Base-by-base conservation (phyloP, 192 early-diverging fungal species). In the Backusella mclennaniae region DNA sequence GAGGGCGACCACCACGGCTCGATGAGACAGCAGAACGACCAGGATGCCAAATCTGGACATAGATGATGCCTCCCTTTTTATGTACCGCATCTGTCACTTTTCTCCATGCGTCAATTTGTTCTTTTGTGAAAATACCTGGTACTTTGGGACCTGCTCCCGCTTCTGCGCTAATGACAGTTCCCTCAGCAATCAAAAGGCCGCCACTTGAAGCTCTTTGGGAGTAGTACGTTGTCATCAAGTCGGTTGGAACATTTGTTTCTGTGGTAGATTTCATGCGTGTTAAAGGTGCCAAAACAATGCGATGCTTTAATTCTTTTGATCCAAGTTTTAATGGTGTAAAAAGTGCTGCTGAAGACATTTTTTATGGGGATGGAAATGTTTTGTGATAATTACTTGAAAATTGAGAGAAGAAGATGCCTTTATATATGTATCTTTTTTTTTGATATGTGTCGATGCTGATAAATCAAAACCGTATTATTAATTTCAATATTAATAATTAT, bases 71-170 rank as follows among this genome's bases (percentile, higher is more conserved):
- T 9, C 86, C 89, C 67, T 87, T 80, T 11, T 71, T 80, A 72
- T 90, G 87, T 9, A 90, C 89, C 9, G 85, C 87, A 23, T 87
- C 80, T 15, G 89, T 90, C 29, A 82, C 56, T 59, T 76, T 39
- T 44, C 84, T 86, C 90, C 89, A 92, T 5, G 56, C 82, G 14
- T 66, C 73, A 0, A 82, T 76, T 44, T 88, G 88, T 1, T 82
- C 81, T 2, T 73, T 31, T 14, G 77, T 85, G 56, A 77, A 77
- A 23, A 86, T 80, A 19, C 69, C 81, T 39, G 83, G 80, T 6
- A 73, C 69, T 31, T 26, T 39, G 1, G 69, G 76, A 7, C 75
- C 41, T 29, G 29, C 66, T 41, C 78, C 70, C 44, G 66, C 46
- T 12, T 42, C 33, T 12, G 33, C 21, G 35, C 69, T 73, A 15